Evolutionary conservation across 805 yeast species (phyloP).

Genomic region (Candida silvatica): DNA sequence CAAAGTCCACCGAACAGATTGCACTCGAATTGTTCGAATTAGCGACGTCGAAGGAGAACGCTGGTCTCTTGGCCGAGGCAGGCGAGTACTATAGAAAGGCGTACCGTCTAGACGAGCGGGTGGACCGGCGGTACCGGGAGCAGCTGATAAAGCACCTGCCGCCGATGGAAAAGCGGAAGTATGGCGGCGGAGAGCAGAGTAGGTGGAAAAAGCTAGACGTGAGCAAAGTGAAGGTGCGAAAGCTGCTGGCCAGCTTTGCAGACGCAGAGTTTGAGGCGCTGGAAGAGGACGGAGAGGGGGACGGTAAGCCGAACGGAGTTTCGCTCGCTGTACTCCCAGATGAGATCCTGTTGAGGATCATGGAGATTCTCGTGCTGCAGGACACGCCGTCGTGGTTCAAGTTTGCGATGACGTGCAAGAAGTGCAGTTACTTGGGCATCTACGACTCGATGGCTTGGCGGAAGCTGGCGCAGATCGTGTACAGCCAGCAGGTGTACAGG

Average conservation of each 20-base stretch:
- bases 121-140: slow-evolving; percentile 62
- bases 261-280: slow-evolving; percentile 17
- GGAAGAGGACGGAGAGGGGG: slow-evolving; percentile 25
- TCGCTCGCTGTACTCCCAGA: slow-evolving; percentile 40
- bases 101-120: slow-evolving; percentile 44
- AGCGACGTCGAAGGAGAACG: slow-evolving; percentile 64
- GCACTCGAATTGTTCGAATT: slow-evolving; percentile 62
- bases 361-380: slow-evolving; percentile 34
- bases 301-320: slow-evolving; percentile 15
- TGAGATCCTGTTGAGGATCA: slow-evolving; percentile 47
- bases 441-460: slow-evolving; percentile 41
- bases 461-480: slow-evolving; percentile 38
- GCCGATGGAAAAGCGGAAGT: slow-evolving; percentile 3
- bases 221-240: slow-evolving; percentile 32
- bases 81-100: slow-evolving; percentile 66
- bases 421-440: slow-evolving; percentile 50
- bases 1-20: slow-evolving; percentile 21
- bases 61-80: slow-evolving; percentile 79
- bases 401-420: slow-evolving; percentile 50
- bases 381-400: slow-evolving; percentile 62
- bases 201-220: slow-evolving; percentile 12
- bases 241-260: slow-evolving; percentile 29
- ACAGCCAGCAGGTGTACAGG: slow-evolving; percentile 46
- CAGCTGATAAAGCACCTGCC: slow-evolving; percentile 26
- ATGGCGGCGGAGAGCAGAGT: not conserved